A percentile compares a stretch with the other conserved stretches of the same genome.
Conservation (phyloP, 768 basidiomycete species). For the Naganishia vaughanmartiniae region DNA sequence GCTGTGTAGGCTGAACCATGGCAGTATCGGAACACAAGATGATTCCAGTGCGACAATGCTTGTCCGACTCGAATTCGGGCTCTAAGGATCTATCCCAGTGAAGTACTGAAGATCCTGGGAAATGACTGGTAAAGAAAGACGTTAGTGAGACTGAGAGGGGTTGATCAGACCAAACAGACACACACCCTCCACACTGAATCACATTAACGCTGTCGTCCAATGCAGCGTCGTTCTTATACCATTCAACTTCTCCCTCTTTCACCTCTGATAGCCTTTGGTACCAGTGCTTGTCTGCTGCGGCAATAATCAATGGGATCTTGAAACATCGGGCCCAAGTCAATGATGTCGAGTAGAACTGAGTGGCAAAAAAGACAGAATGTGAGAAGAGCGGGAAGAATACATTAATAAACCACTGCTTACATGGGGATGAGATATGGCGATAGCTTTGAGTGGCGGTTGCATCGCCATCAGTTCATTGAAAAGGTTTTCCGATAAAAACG, state of each 20-base stretch:
- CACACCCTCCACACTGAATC: conserved; percentile 51
- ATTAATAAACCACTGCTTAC: conserved; percentile 30
- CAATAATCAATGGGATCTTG: conserved; percentile 43
- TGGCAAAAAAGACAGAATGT: not conserved
- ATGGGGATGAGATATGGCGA: conserved; percentile 51
- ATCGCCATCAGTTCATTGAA: conserved; percentile 35
- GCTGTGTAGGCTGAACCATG: conserved; percentile 49
- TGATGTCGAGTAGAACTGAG: conserved; percentile 49
- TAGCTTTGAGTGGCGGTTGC: conserved; percentile 42
- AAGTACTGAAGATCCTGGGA: conserved; percentile 45
- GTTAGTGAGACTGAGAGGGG: not conserved
- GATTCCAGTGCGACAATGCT: conserved; percentile 42
- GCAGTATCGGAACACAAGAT: conserved; percentile 48
- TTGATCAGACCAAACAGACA: not conserved
- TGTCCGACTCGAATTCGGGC: conserved; percentile 35
- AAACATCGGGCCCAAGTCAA: conserved; percentile 47
- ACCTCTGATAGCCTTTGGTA: conserved; percentile 42
- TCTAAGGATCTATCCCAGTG: conserved; percentile 48
- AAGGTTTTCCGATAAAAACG: conserved; percentile 39
- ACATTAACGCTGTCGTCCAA: conserved; percentile 39
- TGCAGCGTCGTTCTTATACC: conserved; percentile 38
- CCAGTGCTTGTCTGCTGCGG: conserved; percentile 45
- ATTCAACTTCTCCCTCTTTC: conserved; percentile 36
- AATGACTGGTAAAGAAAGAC: conserved; percentile 37
- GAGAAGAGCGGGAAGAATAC: not conserved